A percentile compares a stretch with the other conserved stretches of the same genome.
Evolutionary conservation across 2,329 filamentous ascomycete species (phyloP).

Genomic region (Chrysoporthe deuterocubensis): DNA sequence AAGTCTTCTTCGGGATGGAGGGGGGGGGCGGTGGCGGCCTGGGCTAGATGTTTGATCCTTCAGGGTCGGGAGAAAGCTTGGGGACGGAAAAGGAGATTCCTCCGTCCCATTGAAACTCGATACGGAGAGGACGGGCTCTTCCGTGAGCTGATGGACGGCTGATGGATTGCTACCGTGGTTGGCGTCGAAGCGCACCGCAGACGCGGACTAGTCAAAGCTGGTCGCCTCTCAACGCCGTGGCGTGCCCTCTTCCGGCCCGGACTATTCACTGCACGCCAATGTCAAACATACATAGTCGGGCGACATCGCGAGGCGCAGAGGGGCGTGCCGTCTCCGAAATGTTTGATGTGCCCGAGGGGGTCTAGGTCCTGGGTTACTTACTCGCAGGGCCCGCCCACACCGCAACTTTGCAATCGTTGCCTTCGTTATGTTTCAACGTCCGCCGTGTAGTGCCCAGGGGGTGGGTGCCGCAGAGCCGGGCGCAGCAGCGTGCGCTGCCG

Average conservation of each 20-base stretch:
- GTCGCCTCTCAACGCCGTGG: too few species aligned
- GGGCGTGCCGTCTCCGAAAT: conserved; percentile 4
- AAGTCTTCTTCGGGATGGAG: neutral
- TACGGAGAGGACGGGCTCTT: neutral
- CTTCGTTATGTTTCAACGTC: neutral
- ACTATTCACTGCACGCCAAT: too few species aligned
- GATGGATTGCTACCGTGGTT: too few species aligned
- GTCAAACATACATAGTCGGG: neutral
- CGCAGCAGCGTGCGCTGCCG: neutral
- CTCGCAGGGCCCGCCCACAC: neutral
- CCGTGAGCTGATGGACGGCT: neutral
- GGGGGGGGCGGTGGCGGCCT: neutral
- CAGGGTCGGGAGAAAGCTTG: neutral
- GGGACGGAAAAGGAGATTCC: conserved; percentile 1
- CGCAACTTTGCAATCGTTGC: conserved; percentile 1
- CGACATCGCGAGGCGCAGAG: neutral
- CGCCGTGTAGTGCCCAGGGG: neutral
- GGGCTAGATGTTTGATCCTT: neutral
- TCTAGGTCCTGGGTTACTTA: neutral
- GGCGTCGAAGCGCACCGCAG: neutral
- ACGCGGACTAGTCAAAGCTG: too few species aligned
- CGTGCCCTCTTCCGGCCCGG: too few species aligned
- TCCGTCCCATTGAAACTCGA: conserved; percentile 9
- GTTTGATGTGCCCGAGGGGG: neutral
- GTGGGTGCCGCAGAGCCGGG: neutral